Evolutionary conservation across 192 early-diverging fungal genomes (phyloP).

Genomic region (Backusella psychrophila): DNA sequence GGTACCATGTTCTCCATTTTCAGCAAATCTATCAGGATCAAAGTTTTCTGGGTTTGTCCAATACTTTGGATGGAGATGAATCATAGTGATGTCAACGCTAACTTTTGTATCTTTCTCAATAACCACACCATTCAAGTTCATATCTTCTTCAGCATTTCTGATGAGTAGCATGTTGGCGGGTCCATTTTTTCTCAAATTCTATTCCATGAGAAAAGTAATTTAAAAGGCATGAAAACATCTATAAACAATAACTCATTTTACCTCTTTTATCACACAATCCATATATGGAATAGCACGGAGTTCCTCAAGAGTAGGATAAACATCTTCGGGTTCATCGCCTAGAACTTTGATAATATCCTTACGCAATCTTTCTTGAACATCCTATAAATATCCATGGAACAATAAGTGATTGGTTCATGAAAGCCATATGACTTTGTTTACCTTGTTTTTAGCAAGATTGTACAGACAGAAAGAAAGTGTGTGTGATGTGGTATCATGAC

Average conservation of each 20-base stretch:
- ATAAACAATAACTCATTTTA: neutral
- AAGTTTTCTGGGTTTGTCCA: slow-evolving; percentile 29
- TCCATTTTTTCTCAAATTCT: neutral
- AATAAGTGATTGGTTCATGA: neutral
- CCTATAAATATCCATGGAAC: neutral
- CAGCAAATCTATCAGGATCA: slow-evolving; percentile 30
- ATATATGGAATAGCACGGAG: slow-evolving; percentile 23
- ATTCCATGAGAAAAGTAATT: neutral
- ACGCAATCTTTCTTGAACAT: slow-evolving; percentile 28
- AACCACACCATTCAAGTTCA: slow-evolving; percentile 29
- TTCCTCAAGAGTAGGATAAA: slow-evolving; percentile 20
- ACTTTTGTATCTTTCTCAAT: slow-evolving; percentile 47
- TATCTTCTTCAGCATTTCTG: slow-evolving; percentile 20
- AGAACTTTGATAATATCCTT: slow-evolving; percentile 25
- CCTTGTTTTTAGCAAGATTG: slow-evolving; percentile 44
- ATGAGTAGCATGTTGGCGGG: neutral
- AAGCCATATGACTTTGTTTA: neutral
- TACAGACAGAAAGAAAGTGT: slow-evolving; percentile 40
- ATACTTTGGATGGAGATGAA: slow-evolving; percentile 21
- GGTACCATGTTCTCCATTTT: slow-evolving; percentile 12
- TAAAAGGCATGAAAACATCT: neutral
- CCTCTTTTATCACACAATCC: slow-evolving; percentile 24
- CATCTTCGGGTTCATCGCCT: slow-evolving; percentile 20
- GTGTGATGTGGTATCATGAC: slow-evolving; percentile 30
- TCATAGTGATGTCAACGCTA: slow-evolving; percentile 8